Conservation (phyloP, 345 rosid species). For the Syzygium grande region DNA sequence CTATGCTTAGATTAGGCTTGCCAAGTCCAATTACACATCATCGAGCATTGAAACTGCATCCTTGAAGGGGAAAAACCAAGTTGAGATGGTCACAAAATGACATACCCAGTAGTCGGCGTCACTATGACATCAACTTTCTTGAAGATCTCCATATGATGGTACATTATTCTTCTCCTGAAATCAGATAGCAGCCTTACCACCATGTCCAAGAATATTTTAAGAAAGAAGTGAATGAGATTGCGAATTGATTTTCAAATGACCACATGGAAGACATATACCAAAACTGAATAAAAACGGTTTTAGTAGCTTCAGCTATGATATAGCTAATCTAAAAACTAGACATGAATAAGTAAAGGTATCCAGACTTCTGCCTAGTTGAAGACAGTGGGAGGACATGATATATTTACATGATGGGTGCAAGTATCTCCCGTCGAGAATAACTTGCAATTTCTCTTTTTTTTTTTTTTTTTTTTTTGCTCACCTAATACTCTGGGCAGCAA, state of each 20-base stretch:
- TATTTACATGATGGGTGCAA: background rate
- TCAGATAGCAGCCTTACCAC: background rate
- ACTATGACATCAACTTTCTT: slow-evolving; percentile 75
- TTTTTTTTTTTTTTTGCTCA: slow-evolving; percentile 15
- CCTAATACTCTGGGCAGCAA: slow-evolving; percentile 76
- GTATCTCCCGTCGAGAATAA: background rate
- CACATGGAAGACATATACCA: background rate
- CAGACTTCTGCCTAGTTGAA: background rate
- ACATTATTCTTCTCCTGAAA: slow-evolving; percentile 71
- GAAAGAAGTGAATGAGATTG: background rate
- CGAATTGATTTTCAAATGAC: background rate
- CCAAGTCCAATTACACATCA: background rate
- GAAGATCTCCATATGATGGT: slow-evolving; percentile 76
- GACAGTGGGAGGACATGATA: background rate
- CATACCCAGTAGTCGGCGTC: slow-evolving; percentile 82
- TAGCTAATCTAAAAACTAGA: background rate
- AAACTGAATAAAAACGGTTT: background rate
- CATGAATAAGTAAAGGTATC: background rate
- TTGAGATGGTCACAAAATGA: background rate
- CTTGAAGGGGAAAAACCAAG: background rate
- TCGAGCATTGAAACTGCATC: background rate
- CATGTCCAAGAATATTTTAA: background rate
- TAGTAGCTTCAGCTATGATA: background rate
- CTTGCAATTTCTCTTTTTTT: background rate
- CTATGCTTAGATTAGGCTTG: background rate